Evolutionary conservation across 2,329 filamentous ascomycete genomes (phyloP), one percentile per base, ranked within the genome.

Genomic region (Cladobotryum mycophilum): DNA sequence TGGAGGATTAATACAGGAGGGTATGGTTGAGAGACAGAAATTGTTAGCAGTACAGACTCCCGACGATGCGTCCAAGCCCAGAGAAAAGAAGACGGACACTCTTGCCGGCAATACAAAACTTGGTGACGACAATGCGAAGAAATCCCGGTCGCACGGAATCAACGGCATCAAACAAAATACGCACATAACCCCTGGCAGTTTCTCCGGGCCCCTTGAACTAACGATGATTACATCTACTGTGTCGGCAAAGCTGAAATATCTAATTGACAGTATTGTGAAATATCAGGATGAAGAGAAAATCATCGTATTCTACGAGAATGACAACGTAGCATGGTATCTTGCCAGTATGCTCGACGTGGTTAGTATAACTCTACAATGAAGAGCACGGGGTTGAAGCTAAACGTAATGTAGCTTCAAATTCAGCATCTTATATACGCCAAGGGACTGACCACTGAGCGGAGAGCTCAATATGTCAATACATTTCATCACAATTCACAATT

Each of bases 301-400:
- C 3, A 81, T 96, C 47, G 79, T 96, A 9, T 97, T 97, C 66
- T 96, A 96, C 64, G 89, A 95, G 54, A 86, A 87, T 33, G 86
- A 93, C 53, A 92, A 95, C 58, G 78, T 87, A 2, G 91, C 89
- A 1, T 95, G 81, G 66, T 96, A 95, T 69, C 79, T 96, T 37
- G 87, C 89, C 0, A 84, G 90, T 62, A 82, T 86, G 30, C 76
- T 97, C 0, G 91, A 96, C 57, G 76, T 92, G 33, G 75, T 78
- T 58, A 61, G 75, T 68, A 18, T 37, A 5, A 4, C 14, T 36
- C 17, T 30, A 12, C 9, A n/a, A 14, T 36, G 14, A 25, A 11
- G 35, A 20, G 7, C 18, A 35, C 6, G 13, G 3, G 25, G 8
- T 1, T 11, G 38, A 30, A 8, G n/a, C 48, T 53, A 30, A 61